phyloP scores from a whole-genome alignment of 495 filamentous ascomycete species.

The Penicillium flavigenum region DNA sequence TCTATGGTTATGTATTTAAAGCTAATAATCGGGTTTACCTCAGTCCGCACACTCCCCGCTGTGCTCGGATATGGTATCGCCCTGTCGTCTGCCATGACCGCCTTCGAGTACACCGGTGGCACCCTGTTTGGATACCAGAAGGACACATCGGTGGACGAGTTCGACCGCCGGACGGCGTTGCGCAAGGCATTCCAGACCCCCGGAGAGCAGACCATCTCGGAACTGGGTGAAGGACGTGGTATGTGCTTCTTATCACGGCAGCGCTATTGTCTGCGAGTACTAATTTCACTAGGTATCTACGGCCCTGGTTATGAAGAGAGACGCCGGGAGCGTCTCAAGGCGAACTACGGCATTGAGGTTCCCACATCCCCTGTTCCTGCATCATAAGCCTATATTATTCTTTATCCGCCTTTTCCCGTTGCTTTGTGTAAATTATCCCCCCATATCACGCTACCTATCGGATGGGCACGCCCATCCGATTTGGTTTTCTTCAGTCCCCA shows the following conservation, averaged over 20 bases:
- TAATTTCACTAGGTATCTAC: slow-evolving; percentile 65
- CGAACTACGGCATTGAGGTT: slow-evolving; percentile 88
- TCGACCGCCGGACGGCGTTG: slow-evolving; percentile 71
- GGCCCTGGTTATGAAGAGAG: slow-evolving; percentile 85
- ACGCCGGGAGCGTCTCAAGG: slow-evolving; percentile 77
- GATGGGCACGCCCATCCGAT: slow-evolving; percentile 33
- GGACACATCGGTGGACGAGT: slow-evolving; percentile 69
- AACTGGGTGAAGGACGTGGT: slow-evolving; percentile 92
- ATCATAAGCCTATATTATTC: slow-evolving; percentile 38
- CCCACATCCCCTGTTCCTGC: slow-evolving; percentile 42
- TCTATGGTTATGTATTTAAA: not conserved
- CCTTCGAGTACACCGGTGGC: slow-evolving; percentile 78
- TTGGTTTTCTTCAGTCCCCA: slow-evolving; percentile 19
- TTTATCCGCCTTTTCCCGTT: slow-evolving; percentile 21
- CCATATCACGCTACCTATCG: slow-evolving; percentile 41
- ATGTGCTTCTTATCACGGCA: slow-evolving; percentile 29
- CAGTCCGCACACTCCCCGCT: slow-evolving; percentile 75
- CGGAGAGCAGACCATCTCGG: slow-evolving; percentile 75
- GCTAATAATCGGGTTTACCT: slow-evolving; percentile 15
- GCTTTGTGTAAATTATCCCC: slow-evolving; percentile 47
- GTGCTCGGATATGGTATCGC: slow-evolving; percentile 73
- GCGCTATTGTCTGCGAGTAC: slow-evolving; percentile 7
- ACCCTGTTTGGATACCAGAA: slow-evolving; percentile 56
- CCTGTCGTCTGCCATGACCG: slow-evolving; percentile 61
- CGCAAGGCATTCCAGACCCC: slow-evolving; percentile 73